Percentiles rank a stretch among this genome's conserved stretches.
Conservation (phyloP, 257 asterid species). For the Ilex aquifolium region DNA sequence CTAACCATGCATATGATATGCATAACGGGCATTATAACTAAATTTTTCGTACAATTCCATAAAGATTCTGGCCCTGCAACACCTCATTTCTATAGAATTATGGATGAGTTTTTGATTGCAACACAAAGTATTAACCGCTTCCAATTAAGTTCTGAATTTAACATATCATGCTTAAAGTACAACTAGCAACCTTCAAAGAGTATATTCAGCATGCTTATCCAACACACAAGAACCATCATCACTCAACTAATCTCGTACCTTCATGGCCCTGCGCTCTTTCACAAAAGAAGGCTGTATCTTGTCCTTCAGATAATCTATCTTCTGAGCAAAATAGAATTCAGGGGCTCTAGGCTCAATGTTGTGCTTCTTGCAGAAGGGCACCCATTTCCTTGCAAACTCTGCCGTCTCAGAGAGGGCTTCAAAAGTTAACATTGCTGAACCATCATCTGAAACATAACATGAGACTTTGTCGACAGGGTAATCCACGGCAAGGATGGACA, state of each 20-base stretch:
- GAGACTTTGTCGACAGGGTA: constrained; percentile 50
- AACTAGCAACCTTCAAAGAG: neutral
- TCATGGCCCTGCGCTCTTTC: constrained; percentile 48
- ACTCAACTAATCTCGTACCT: constrained; percentile 13
- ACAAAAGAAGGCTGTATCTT: constrained; percentile 48
- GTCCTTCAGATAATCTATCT: constrained; percentile 47
- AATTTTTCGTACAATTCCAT: too few relatives aligned
- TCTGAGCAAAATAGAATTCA: constrained; percentile 47
- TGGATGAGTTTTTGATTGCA: too few relatives aligned
- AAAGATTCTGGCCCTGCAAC: too few relatives aligned
- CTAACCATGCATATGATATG: too few relatives aligned
- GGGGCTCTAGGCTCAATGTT: constrained; percentile 47
- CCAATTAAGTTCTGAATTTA: neutral
- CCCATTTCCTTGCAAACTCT: constrained; percentile 44
- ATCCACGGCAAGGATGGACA: constrained; percentile 46
- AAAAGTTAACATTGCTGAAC: constrained; percentile 48
- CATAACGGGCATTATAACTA: too few relatives aligned
- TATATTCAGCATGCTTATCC: neutral
- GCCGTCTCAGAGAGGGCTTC: constrained; percentile 47
- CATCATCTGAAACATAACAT: constrained; percentile 50
- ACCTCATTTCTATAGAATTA: too few relatives aligned
- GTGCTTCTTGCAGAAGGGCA: constrained; percentile 49
- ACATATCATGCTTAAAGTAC: neutral
- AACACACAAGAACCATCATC: too few relatives aligned
- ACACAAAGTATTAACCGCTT: too few relatives aligned